phyloP scores from a whole-genome alignment of 1,284 basidiomycete genomes.

The Microbotryum lychnidis-dioicae region DNA sequence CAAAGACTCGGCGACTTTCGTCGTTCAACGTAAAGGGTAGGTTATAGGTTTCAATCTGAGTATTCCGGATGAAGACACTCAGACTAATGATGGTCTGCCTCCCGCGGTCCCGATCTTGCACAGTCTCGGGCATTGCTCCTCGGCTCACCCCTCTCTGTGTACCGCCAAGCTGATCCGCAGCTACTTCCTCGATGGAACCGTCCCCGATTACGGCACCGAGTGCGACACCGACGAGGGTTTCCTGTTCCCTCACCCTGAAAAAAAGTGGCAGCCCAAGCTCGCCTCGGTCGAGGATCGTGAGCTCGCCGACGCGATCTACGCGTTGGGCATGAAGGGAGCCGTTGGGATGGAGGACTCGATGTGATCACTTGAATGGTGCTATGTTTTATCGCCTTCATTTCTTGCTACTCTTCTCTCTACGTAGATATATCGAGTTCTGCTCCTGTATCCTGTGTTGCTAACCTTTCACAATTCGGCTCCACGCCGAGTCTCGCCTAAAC shows the following conservation, averaged over 20 bases:
- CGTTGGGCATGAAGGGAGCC: too few relatives aligned
- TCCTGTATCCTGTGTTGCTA: too few relatives aligned
- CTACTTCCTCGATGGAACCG: conserved; percentile 31
- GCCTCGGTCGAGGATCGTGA: conserved; percentile 3
- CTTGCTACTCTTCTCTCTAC: too few relatives aligned
- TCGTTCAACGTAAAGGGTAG: conserved; percentile 28
- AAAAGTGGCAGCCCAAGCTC: background rate
- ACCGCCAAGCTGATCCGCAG: conserved; percentile 22
- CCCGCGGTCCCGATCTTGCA: background rate
- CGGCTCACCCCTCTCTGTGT: conserved; percentile 31
- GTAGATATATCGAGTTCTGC: too few relatives aligned
- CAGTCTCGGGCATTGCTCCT: conserved; percentile 31
- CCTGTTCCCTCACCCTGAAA: conserved; percentile 16
- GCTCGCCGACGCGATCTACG: background rate
- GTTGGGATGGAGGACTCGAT: too few relatives aligned
- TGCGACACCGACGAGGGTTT: conserved; percentile 24
- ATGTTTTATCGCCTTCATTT: too few relatives aligned
- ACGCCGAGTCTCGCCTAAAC: too few relatives aligned
- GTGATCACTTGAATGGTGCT: too few relatives aligned
- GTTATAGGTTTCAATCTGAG: background rate
- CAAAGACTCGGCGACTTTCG: conserved; percentile 23
- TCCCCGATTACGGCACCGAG: conserved; percentile 23
- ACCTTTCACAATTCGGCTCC: too few relatives aligned
- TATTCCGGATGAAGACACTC: too few relatives aligned
- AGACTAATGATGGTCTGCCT: too few relatives aligned